Percentiles rank a stretch among this genome's conserved stretches.
These are phyloP conservation scores for Funneliformis mosseae DNA, from an alignment of 192 early-diverging fungal species.

Conservation along the genomic window DNA sequence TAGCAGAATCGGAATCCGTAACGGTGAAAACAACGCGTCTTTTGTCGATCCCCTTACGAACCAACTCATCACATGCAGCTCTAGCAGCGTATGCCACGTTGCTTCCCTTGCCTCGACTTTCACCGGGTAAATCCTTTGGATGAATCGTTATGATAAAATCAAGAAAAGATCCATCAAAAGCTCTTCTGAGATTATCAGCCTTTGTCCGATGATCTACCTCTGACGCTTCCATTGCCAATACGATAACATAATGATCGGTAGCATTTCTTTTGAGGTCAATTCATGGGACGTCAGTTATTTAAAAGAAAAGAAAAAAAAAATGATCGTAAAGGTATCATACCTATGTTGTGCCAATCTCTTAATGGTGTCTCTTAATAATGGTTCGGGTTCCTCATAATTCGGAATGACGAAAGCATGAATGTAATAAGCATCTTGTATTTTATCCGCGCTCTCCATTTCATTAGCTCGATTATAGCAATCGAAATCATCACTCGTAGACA, in stretches of 20 bases:
- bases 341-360: slow-evolving; percentile 66
- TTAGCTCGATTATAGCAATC: slow-evolving; percentile 9
- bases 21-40: slow-evolving; percentile 67
- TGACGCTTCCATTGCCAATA: slow-evolving; percentile 76
- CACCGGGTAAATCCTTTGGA: slow-evolving; percentile 64
- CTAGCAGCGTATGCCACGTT: slow-evolving; percentile 71
- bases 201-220: slow-evolving; percentile 60
- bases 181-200: slow-evolving; percentile 54
- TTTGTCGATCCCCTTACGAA: slow-evolving; percentile 47
- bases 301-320: neutral
- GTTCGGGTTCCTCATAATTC: slow-evolving; percentile 71
- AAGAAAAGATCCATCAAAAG: slow-evolving; percentile 62
- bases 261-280: slow-evolving; percentile 42
- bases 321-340: slow-evolving; percentile 37
- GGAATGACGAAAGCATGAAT: slow-evolving; percentile 75
- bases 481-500: neutral
- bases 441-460: slow-evolving; percentile 42
- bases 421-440: slow-evolving; percentile 41
- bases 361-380: slow-evolving; percentile 69
- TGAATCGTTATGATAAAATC: slow-evolving; percentile 74
- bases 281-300: no score
- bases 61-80: slow-evolving; percentile 37
- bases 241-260: slow-evolving; percentile 56
- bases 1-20: slow-evolving; percentile 72
- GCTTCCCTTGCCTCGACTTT: slow-evolving; percentile 72